Evolutionary conservation across 495 filamentous ascomycete species (phyloP).

Genomic region (Podospora tetraspora): DNA sequence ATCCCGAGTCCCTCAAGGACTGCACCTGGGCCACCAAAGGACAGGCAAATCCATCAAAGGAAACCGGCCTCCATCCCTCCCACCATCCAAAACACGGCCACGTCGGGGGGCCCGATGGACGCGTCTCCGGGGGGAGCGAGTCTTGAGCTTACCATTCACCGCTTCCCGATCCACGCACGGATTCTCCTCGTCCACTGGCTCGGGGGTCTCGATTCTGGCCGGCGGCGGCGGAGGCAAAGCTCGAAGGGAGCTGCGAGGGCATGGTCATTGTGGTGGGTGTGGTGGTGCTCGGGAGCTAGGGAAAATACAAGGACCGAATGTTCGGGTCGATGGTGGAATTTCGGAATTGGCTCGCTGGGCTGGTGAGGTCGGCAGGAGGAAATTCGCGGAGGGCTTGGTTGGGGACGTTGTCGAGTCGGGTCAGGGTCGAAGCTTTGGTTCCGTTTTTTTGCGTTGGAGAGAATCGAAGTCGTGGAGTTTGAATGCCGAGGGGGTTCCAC

Average conservation of each 20-base stretch:
- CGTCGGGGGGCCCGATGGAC: neutral
- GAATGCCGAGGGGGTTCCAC: conserved; percentile 26
- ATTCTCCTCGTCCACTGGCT: conserved; percentile 26
- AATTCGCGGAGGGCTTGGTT: conserved; percentile 5
- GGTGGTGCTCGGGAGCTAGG: neutral
- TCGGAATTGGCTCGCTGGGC: conserved; percentile 10
- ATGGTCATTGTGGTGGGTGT: conserved; percentile 35
- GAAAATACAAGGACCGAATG: neutral
- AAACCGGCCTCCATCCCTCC: neutral
- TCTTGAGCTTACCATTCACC: conserved; percentile 33
- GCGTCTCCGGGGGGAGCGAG: neutral
- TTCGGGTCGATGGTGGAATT: conserved; percentile 3
- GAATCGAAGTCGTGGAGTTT: conserved; percentile 26
- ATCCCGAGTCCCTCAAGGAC: neutral
- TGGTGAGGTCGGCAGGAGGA: neutral
- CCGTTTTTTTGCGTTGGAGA: conserved; percentile 29
- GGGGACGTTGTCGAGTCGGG: conserved; percentile 5
- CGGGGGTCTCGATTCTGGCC: conserved; percentile 57
- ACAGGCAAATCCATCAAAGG: neutral
- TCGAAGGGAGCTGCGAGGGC: conserved; percentile 73
- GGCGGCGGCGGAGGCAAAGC: conserved; percentile 78
- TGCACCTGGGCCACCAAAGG: too few species aligned
- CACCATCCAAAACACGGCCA: neutral
- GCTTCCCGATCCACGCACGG: conserved; percentile 26
- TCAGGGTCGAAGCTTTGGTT: conserved; percentile 16